Conservation (phyloP, 352 stramenopile species). For the Globisporangium sylvaticum region DNA sequence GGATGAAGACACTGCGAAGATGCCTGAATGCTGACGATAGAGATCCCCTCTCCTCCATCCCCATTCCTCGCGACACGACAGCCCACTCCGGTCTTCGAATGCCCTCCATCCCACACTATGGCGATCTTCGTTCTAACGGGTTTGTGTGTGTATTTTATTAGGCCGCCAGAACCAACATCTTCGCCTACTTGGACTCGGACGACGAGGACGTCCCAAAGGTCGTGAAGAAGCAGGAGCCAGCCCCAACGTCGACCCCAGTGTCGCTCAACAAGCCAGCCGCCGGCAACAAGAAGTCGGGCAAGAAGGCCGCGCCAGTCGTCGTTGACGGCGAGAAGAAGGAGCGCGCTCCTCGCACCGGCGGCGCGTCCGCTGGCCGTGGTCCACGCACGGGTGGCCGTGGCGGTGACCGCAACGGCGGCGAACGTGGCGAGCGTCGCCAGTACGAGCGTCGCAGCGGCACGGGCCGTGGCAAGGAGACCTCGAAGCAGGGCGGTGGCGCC, state of each 20-base stretch:
- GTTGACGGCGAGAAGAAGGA: constrained; percentile 46
- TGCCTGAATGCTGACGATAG: neutral
- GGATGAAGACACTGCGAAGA: neutral
- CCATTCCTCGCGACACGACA: neutral
- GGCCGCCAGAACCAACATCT: constrained; percentile 64
- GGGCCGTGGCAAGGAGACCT: constrained; percentile 94
- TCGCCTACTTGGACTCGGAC: constrained; percentile 71
- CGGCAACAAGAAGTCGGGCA: constrained; percentile 76
- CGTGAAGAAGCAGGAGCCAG: constrained; percentile 51
- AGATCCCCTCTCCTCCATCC: neutral
- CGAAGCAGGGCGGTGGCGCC: constrained; percentile 92
- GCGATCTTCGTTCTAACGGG: neutral
- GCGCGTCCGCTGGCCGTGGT: constrained; percentile 37
- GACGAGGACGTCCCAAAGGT: constrained; percentile 70
- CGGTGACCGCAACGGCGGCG: constrained; percentile 42
- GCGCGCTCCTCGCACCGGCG: constrained; percentile 42
- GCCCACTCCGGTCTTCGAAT: neutral
- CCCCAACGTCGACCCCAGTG: constrained; percentile 50
- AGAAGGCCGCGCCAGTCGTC: constrained; percentile 44
- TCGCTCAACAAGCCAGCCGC: constrained; percentile 80
- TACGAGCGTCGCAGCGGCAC: constrained; percentile 95
- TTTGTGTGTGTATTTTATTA: constrained; percentile 11
- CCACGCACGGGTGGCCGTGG: constrained; percentile 41
- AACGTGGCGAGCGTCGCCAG: constrained; percentile 70
- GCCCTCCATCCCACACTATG: neutral